Percentiles rank a stretch among this genome's conserved stretches.
Conservation (phyloP, 208 protist species). For the Trichomonas vaginalis region DNA sequence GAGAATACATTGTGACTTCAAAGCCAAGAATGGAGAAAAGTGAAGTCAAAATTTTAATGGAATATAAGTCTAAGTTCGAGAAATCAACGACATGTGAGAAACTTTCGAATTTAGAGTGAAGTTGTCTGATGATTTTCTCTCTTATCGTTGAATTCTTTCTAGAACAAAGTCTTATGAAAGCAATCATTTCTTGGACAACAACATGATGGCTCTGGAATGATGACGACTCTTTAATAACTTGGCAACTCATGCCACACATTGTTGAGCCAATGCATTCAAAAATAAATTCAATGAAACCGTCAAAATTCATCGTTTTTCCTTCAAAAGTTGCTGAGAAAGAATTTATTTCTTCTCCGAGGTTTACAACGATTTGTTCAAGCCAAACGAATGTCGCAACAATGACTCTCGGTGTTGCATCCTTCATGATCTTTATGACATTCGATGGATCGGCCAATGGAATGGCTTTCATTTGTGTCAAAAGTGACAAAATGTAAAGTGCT, state of each 20-base stretch:
- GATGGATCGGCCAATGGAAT: too few species aligned
- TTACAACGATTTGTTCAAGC: neutral
- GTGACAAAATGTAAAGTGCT: neutral
- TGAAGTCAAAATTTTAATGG: neutral
- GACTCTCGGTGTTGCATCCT: neutral
- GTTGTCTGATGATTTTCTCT: neutral
- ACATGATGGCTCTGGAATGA: neutral
- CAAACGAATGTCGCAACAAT: neutral
- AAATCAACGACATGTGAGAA: neutral
- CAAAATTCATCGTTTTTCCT: neutral
- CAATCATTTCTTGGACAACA: neutral
- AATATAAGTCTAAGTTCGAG: neutral
- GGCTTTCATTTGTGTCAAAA: neutral
- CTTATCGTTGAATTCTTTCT: neutral
- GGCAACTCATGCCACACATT: neutral
- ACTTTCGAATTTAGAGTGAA: neutral
- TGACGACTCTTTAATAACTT: neutral
- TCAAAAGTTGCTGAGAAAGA: neutral
- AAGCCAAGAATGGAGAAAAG: neutral
- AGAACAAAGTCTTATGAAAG: neutral
- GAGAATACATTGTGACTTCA: neutral
- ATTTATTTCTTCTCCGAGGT: neutral
- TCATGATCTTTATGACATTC: neutral
- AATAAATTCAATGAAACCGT: neutral
- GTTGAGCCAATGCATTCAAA: neutral